Conservation (phyloP, 805 yeast species). For the Candida parachauliodes region DNA sequence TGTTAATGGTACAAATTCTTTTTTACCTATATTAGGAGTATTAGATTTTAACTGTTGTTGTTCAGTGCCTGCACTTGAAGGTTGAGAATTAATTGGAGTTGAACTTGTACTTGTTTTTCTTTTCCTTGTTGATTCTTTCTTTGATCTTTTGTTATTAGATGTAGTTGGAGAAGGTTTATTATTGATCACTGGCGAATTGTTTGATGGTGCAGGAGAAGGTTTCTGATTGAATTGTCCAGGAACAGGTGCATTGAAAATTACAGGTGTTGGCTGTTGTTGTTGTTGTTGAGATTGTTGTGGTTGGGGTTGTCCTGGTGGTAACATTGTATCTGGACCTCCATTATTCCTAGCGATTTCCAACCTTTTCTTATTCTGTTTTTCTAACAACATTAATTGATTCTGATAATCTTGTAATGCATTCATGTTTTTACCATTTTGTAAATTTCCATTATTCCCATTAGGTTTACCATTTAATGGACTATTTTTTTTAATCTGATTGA, state of each 20-base stretch:
- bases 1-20: constrained; percentile 38
- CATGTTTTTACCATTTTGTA: constrained; percentile 26
- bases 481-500: background rate
- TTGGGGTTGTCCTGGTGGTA: constrained; percentile 10
- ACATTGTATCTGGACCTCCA: constrained; percentile 17
- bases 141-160: constrained; percentile 20
- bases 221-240: constrained; percentile 12
- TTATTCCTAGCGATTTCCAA: constrained; percentile 49
- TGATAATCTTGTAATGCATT: constrained; percentile 79
- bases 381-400: constrained; percentile 70
- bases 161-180: constrained; percentile 33
- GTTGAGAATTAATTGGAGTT: constrained; percentile 4
- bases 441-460: constrained; percentile 1
- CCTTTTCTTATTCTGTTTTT: constrained; percentile 70
- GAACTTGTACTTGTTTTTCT: constrained; percentile 18
- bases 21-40: constrained; percentile 27
- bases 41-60: constrained; percentile 12
- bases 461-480: constrained; percentile 3
- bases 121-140: constrained; percentile 31
- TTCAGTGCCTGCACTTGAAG: constrained; percentile 8
- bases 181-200: constrained; percentile 30
- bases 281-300: constrained; percentile 9
- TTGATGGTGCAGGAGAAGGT: constrained; percentile 25
- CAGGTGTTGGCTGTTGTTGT: constrained; percentile 8
- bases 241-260: constrained; percentile 4